These are phyloP conservation scores for Floccularia luteovirens DNA, from an alignment of 768 basidiomycete species.

Conservation along the genomic window DNA sequence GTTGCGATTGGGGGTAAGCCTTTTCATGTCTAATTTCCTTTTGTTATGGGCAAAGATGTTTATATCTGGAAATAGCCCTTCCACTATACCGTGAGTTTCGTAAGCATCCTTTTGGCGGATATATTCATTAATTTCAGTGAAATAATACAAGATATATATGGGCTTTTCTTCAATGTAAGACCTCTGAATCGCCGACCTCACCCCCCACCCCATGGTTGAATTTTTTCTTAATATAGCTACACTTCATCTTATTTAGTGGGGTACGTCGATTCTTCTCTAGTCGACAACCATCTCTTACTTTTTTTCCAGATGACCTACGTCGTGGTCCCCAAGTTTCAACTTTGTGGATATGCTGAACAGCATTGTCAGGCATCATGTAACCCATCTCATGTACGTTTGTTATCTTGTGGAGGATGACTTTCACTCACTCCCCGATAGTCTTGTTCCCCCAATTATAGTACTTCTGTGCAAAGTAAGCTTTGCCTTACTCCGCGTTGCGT, in stretches of 20 bases:
- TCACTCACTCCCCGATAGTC: conserved; percentile 17
- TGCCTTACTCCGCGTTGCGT: background rate
- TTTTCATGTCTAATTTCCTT: background rate
- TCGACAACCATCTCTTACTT: background rate
- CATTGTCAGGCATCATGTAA: conserved; percentile 49
- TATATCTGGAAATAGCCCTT: no score
- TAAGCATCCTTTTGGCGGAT: background rate
- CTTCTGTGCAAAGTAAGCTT: conserved; percentile 46
- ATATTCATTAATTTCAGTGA: background rate
- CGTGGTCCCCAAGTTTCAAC: conserved; percentile 53
- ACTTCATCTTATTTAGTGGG: conserved; percentile 46
- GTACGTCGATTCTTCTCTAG: conserved; percentile 22
- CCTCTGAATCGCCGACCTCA: no score
- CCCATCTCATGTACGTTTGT: conserved; percentile 37
- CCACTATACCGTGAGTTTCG: background rate
- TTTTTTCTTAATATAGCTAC: conserved; percentile 28
- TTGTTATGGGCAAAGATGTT: background rate
- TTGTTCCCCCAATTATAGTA: conserved; percentile 51
- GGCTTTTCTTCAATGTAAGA: background rate
- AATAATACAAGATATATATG: background rate
- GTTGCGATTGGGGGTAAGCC: conserved; percentile 47
- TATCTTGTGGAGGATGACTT: background rate
- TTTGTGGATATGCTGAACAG: conserved; percentile 53
- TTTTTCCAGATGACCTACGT: conserved; percentile 39
- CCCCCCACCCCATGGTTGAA: background rate